Percentiles rank a stretch among this genome's conserved stretches.
Evolutionary conservation across 176 grass and related monocot species (phyloP).

Genomic region (Hordeum marinum): DNA sequence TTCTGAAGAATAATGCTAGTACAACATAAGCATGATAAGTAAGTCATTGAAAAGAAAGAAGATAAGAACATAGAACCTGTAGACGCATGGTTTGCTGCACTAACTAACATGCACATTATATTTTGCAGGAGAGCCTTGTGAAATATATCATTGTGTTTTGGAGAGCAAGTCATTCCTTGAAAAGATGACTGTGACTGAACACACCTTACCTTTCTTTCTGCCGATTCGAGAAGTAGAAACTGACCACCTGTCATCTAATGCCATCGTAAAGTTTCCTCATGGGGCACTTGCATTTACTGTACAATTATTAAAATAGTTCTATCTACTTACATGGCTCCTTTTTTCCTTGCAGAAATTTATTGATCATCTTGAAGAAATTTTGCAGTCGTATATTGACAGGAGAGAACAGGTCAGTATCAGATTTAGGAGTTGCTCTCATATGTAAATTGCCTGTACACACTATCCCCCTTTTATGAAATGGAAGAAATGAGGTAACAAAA

Average conservation of each 20-base stretch:
- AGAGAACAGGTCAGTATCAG: constrained; percentile 81
- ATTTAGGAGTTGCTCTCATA: not conserved
- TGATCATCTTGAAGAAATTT: constrained; percentile 88
- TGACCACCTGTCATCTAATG: constrained; percentile 88
- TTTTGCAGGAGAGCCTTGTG: constrained; percentile 87
- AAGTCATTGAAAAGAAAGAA: not conserved
- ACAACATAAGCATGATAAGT: not conserved
- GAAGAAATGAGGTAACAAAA: not conserved
- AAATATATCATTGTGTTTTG: constrained; percentile 90
- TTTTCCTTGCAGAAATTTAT: constrained; percentile 74
- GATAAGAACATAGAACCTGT: not conserved
- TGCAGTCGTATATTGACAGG: constrained; percentile 93
- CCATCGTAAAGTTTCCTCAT: constrained; percentile 58
- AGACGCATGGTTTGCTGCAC: not conserved
- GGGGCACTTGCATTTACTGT: not conserved
- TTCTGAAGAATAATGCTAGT: constrained; percentile 5
- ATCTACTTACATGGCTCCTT: not conserved
- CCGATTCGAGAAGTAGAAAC: constrained; percentile 87
- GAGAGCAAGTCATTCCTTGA: constrained; percentile 99
- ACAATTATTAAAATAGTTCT: not conserved
- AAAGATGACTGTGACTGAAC: constrained; percentile 89
- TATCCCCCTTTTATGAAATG: not conserved
- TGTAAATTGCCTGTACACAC: not conserved
- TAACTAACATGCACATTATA: constrained; percentile 8
- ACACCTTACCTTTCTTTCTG: constrained; percentile 92